These are phyloP conservation scores for Apiospora hydei DNA, from an alignment of 2,329 filamentous ascomycete species.

Conservation along the genomic window DNA sequence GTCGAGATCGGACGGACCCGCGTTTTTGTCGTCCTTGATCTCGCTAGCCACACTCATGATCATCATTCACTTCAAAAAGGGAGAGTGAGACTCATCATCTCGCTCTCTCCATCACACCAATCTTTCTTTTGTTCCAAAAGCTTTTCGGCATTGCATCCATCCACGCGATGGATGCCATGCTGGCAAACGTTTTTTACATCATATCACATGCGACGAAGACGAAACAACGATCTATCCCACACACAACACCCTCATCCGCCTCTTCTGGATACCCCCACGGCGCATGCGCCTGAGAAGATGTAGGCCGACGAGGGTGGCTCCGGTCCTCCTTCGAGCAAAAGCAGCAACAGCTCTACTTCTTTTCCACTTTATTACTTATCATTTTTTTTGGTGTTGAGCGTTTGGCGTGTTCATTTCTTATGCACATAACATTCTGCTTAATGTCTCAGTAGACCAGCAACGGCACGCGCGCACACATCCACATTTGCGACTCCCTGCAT, in stretches of 20 bases:
- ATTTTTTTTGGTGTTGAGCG: conserved; percentile 39
- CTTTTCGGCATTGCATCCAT: conserved; percentile 32
- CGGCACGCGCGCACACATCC: conserved; percentile 23
- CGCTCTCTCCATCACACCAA: conserved; percentile 28
- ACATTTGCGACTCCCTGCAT: conserved; percentile 19
- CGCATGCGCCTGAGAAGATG: conserved; percentile 27
- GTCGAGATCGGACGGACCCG: conserved; percentile 19
- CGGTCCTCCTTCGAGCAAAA: conserved; percentile 31
- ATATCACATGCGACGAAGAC: conserved; percentile 41
- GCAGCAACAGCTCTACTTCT: conserved; percentile 27
- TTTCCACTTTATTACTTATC: conserved; percentile 25
- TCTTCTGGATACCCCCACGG: conserved; percentile 33
- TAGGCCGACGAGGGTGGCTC: conserved; percentile 4
- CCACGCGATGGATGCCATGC: conserved; percentile 32
- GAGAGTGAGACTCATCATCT: conserved; percentile 36
- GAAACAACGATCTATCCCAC: conserved; percentile 32
- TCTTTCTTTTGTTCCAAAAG: conserved; percentile 44
- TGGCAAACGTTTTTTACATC: conserved; percentile 32
- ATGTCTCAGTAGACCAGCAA: conserved; percentile 43
- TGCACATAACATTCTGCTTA: conserved; percentile 32
- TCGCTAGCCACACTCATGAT: conserved; percentile 25
- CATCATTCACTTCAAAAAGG: conserved; percentile 31
- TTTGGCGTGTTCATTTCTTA: conserved; percentile 35
- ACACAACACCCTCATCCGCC: conserved; percentile 31
- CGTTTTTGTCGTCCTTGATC: conserved; percentile 19